Conservation (phyloP, 1,284 basidiomycete genomes). For the Quambalaria eucalypti region DNA sequence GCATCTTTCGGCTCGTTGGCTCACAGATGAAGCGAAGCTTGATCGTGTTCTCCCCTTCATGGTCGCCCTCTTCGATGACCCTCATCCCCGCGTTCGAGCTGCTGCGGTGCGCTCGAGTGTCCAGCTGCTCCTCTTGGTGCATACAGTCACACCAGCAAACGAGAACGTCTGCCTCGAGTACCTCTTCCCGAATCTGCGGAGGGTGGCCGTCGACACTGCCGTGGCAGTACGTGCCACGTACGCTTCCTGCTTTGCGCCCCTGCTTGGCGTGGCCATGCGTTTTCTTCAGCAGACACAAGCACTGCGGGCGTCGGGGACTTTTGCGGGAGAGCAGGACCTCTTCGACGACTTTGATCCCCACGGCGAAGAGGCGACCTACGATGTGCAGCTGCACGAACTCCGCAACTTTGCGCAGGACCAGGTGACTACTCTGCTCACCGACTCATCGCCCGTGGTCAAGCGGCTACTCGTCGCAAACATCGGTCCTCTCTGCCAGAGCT, state of each 20-base stretch:
- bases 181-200: slow-evolving; percentile 78
- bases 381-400: slow-evolving; percentile 61
- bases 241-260: slow-evolving; percentile 71
- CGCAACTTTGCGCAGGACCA: slow-evolving; percentile 80
- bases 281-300: slow-evolving; percentile 89
- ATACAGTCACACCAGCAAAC: slow-evolving; percentile 80
- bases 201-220: slow-evolving; percentile 72
- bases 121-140: slow-evolving; percentile 73
- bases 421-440: slow-evolving; percentile 61
- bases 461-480: slow-evolving; percentile 62
- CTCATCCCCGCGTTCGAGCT: slow-evolving; percentile 67
- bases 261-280: slow-evolving; percentile 72
- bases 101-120: slow-evolving; percentile 71
- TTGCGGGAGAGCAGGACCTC: slow-evolving; percentile 57
- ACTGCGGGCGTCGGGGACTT: slow-evolving; percentile 68
- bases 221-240: slow-evolving; percentile 80
- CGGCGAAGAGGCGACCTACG: slow-evolving; percentile 24
- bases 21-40: slow-evolving; percentile 89
- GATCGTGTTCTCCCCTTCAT: slow-evolving; percentile 89
- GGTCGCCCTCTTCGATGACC: slow-evolving; percentile 77
- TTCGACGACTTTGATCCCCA: slow-evolving; percentile 51
- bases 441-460: slow-evolving; percentile 53
- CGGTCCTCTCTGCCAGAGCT: slow-evolving; percentile 79
- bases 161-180: slow-evolving; percentile 82
- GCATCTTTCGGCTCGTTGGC: slow-evolving; percentile 62